Evolutionary conservation across 176 grass and related monocot species (phyloP), one percentile per base, ranked within the genome.

Genomic region (Guadua angustifolia): DNA sequence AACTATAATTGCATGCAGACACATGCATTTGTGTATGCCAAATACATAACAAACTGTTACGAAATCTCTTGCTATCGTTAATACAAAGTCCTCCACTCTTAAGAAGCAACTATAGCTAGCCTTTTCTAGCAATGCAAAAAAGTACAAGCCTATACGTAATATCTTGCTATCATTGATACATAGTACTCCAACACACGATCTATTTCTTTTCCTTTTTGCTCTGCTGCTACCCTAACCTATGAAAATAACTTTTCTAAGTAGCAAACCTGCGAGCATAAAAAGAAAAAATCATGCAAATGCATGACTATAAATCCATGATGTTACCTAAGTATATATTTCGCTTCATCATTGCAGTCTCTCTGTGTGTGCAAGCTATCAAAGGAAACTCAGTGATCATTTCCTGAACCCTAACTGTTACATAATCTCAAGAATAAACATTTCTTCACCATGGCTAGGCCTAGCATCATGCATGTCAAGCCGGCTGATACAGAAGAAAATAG

Each of bases 11-110:
- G 68, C 83, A 86, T 75, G 61, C 72, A 71, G 6, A 59, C 3
- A 38, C 43, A 76, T 86, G 83, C 78, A 81, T 44, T 21, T 58
- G 47, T 75, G 71, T 59, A 71, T 13, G 71, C 64, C 64, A 63
- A 25, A 24, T 56, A 82, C 35, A 9, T 89, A 85, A 19, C 36
- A 63, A 33, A 21, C 14, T 2, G 0, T 16, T 32, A 17, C 0
- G 5, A 51, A 15, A 62, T 18, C 5, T 7, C 25, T 77, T 53
- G 33, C 43, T 29, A 25, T 35, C 14, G 3, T 35, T 35, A 50
- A 76, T 21, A 44, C 7, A 75, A 55, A 56, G 17, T 39, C 39
- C 21, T 45, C 39, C 69, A 50, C 14, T 70, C 1, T 2, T 5
- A 60, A 69, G 64, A 89, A 75, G 13, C 33, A 75, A 75, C 25